Conservation (phyloP, 2,329 filamentous ascomycete genomes). For the Clonostachys solani region DNA sequence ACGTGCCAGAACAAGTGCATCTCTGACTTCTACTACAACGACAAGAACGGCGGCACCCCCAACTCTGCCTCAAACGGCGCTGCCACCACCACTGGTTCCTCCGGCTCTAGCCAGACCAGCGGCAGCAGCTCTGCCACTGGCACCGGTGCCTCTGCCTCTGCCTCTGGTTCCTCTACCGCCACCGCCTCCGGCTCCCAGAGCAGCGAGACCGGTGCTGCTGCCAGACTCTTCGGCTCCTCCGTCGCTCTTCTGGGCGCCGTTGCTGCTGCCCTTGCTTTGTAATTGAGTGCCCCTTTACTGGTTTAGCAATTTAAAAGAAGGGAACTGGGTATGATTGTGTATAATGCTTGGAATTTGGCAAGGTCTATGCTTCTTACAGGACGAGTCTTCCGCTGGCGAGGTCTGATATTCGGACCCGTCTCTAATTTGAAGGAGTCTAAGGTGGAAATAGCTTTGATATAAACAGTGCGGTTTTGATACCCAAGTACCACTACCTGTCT, state of each 20-base stretch:
- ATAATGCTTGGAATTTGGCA: too few relatives aligned
- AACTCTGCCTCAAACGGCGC: slow-evolving; percentile 21
- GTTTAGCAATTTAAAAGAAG: too few relatives aligned
- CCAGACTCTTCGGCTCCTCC: slow-evolving; percentile 30
- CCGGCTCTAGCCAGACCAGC: slow-evolving; percentile 13
- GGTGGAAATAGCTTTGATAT: too few relatives aligned
- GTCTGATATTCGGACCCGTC: too few relatives aligned
- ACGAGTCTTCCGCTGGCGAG: too few relatives aligned
- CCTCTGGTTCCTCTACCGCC: slow-evolving; percentile 16
- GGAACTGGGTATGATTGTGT: too few relatives aligned
- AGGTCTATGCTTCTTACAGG: too few relatives aligned
- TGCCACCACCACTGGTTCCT: slow-evolving; percentile 9
- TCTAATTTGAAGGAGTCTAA: too few relatives aligned
- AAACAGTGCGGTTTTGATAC: too few relatives aligned
- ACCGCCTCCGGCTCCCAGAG: slow-evolving; percentile 5
- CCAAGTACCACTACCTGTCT: too few relatives aligned
- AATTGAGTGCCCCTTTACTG: slow-evolving; percentile 12
- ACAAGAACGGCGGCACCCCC: slow-evolving; percentile 36
- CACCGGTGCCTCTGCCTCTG: slow-evolving; percentile 17
- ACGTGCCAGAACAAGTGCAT: slow-evolving; percentile 42
- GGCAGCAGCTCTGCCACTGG: slow-evolving; percentile 5
- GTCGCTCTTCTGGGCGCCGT: slow-evolving; percentile 41
- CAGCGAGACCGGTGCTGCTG: slow-evolving; percentile 23
- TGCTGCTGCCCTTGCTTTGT: slow-evolving; percentile 46
- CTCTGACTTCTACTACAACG: slow-evolving; percentile 37